phyloP scores from a whole-genome alignment of 2,329 filamentous ascomycete genomes.

The Neonectria magnoliae region DNA sequence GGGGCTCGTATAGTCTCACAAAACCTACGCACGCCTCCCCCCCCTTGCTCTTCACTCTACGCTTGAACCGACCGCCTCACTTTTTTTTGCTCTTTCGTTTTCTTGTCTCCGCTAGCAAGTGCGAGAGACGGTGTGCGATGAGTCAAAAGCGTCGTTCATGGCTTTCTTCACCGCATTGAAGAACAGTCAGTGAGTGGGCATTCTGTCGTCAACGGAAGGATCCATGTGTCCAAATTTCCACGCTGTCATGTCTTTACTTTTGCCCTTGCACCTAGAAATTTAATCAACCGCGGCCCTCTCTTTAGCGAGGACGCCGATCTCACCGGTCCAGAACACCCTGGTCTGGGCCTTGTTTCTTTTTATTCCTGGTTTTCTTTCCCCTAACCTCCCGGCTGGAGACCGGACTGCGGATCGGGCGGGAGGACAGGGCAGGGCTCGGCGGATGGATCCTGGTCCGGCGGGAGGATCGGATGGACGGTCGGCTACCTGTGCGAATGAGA shows the following conservation, averaged over 20 bases:
- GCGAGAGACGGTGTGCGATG: conserved; percentile 8
- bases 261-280: not conserved
- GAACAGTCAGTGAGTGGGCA: conserved; percentile 4
- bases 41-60: not conserved
- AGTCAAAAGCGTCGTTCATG: conserved; percentile 15
- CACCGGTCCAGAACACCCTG: not conserved
- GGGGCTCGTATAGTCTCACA: conserved; percentile 6
- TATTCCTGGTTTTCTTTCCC: not conserved
- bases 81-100: not conserved
- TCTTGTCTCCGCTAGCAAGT: conserved; percentile 2
- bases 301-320: not conserved
- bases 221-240: too few species aligned
- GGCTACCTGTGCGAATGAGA: not conserved
- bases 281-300: not conserved
- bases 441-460: conserved; percentile 15
- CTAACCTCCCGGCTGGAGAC: not conserved
- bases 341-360: not conserved
- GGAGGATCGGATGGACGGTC: conserved; percentile 21
- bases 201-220: conserved; percentile 1
- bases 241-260: conserved; percentile 1
- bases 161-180: conserved; percentile 12
- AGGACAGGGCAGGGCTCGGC: conserved; percentile 1
- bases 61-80: conserved; percentile 13
- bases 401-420: conserved; percentile 13
- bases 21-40: conserved; percentile 14